These are phyloP conservation scores for Pichia nanzhaoensis DNA, from an alignment of 805 yeast species.

Conservation along the genomic window DNA sequence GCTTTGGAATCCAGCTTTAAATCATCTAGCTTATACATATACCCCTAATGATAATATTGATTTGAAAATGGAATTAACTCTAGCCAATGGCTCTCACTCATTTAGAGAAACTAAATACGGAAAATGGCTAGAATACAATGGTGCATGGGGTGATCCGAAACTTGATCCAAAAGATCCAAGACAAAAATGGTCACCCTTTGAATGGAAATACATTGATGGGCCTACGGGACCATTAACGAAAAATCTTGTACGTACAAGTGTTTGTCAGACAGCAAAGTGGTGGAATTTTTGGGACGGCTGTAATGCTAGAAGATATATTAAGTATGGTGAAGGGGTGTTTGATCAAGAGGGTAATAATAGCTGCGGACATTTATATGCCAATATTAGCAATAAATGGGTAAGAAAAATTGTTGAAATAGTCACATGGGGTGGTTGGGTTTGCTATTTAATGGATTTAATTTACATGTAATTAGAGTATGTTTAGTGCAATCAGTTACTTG, in stretches of 20 bases:
- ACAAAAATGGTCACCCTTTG: slow-evolving; percentile 82
- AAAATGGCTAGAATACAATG: slow-evolving; percentile 73
- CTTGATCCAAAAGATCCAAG: slow-evolving; percentile 63
- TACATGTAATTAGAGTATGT: slow-evolving; percentile 43
- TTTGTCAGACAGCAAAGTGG: slow-evolving; percentile 87
- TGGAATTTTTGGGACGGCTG: slow-evolving; percentile 87
- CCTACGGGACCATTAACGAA: slow-evolving; percentile 87
- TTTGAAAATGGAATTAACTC: slow-evolving; percentile 29
- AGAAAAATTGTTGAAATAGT: slow-evolving; percentile 31
- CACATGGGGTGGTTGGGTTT: slow-evolving; percentile 42
- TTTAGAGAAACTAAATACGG: slow-evolving; percentile 52
- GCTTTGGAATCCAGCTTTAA: slow-evolving; percentile 86
- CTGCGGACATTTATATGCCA: slow-evolving; percentile 47
- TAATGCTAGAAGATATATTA: slow-evolving; percentile 63
- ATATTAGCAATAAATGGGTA: slow-evolving; percentile 16
- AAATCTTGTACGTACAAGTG: slow-evolving; percentile 57
- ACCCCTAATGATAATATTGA: slow-evolving; percentile 50
- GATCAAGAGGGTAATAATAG: slow-evolving; percentile 77
- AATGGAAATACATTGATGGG: slow-evolving; percentile 87
- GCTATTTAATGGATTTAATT: slow-evolving; percentile 36
- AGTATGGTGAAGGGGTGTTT: slow-evolving; percentile 74
- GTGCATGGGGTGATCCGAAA: slow-evolving; percentile 88
- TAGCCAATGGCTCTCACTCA: slow-evolving; percentile 39
- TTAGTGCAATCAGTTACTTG: no score
- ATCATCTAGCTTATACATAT: slow-evolving; percentile 74